Evolutionary conservation across 2,329 filamentous ascomycete genomes (phyloP).

Genomic region (Chaetomiaceae sp.): DNA sequence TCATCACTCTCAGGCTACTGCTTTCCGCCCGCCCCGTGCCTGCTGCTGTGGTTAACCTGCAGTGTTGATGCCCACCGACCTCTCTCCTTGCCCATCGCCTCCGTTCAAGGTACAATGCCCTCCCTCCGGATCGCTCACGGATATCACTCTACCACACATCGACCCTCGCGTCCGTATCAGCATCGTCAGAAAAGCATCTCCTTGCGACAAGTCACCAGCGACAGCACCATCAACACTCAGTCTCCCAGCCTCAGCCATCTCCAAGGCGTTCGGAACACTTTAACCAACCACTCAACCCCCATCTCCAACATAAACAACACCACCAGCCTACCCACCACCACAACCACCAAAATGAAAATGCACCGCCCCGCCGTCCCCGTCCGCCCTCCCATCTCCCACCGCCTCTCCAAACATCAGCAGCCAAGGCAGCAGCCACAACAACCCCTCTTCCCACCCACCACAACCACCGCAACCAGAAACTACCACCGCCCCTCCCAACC

Average conservation of each 20-base stretch:
- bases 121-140: not conserved
- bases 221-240: not conserved
- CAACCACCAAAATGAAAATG: not conserved
- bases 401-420: too few relatives aligned
- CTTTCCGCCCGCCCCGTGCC: too few relatives aligned
- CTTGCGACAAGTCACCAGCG: not conserved
- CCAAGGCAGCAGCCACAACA: too few relatives aligned
- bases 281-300: not conserved
- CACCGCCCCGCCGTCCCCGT: too few relatives aligned
- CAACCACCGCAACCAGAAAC: not conserved
- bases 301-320: too few relatives aligned
- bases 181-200: not conserved
- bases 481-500: slow-evolving; percentile 29
- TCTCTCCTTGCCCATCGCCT: not conserved
- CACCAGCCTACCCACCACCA: not conserved
- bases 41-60: too few relatives aligned
- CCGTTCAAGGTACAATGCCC: not conserved
- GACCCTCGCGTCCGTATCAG: slow-evolving; percentile 11
- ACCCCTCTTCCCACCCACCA: not conserved
- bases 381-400: too few relatives aligned
- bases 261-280: not conserved
- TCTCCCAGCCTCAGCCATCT: too few relatives aligned
- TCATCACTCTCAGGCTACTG: too few relatives aligned
- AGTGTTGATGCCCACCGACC: not conserved
- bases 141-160: slow-evolving; percentile 7